A percentile compares a stretch with the other conserved stretches of the same genome.
Evolutionary conservation across 352 stramenopile genomes (phyloP).

Genomic region (Globisporangium apiculatum): DNA sequence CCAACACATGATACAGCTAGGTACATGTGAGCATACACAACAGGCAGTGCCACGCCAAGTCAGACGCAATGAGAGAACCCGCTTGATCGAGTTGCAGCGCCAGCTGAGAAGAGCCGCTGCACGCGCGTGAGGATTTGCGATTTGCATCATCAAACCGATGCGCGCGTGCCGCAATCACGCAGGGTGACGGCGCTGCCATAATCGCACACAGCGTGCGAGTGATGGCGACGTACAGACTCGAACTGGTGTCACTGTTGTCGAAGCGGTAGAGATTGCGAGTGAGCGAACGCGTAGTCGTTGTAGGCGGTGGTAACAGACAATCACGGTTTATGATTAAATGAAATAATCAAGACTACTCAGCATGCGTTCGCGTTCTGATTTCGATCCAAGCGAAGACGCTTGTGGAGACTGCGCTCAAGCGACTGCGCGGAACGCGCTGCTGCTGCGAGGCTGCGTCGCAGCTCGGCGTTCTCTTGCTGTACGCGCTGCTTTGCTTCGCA

Average conservation of each 20-base stretch:
- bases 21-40: neutral
- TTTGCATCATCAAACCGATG: too few species aligned
- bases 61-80: neutral
- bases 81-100: neutral
- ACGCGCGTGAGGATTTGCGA: neutral
- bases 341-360: too few species aligned
- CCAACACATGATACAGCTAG: neutral
- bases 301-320: too few species aligned
- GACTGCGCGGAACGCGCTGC: neutral
- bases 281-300: too few species aligned
- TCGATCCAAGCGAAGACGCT: slow-evolving; percentile 2
- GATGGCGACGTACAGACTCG: too few species aligned
- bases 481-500: slow-evolving; percentile 2
- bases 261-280: too few species aligned
- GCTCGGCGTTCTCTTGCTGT: slow-evolving; percentile 5
- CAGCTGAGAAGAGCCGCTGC: neutral
- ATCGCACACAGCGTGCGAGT: neutral
- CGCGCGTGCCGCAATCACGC: neutral
- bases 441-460: neutral
- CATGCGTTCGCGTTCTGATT: too few species aligned
- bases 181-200: neutral
- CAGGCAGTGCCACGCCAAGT: too few species aligned
- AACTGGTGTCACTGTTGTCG: too few species aligned
- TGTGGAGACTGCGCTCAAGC: slow-evolving; percentile 5
- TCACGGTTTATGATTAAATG: too few species aligned